phyloP scores from a whole-genome alignment of 208 protist species.

The Crithidia fasciculata region DNA sequence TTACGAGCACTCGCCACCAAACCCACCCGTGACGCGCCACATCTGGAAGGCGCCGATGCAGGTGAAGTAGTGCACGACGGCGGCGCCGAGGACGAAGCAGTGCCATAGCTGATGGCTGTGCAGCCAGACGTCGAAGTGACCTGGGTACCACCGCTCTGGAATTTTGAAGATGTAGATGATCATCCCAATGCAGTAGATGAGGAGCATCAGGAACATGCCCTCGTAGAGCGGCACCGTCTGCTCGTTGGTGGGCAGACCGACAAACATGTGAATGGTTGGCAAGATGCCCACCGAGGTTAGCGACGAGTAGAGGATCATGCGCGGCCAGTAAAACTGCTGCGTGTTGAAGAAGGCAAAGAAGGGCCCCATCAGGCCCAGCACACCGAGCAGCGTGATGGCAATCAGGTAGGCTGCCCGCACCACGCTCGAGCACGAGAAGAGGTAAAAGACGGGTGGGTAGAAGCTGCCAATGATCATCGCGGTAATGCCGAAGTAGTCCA shows the following conservation, averaged over 20 bases:
- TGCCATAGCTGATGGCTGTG: conserved; percentile 88
- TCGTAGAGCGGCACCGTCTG: conserved; percentile 48
- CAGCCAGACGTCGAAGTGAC: conserved; percentile 73
- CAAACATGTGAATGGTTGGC: conserved; percentile 69
- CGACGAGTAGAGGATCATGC: conserved; percentile 77
- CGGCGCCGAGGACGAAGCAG: conserved; percentile 71
- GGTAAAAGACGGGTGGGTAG: conserved; percentile 82
- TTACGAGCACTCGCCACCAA: conserved; percentile 31
- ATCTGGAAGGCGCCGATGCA: conserved; percentile 68
- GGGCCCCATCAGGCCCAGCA: conserved; percentile 75
- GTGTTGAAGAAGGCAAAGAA: conserved; percentile 68
- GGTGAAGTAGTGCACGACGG: conserved; percentile 78
- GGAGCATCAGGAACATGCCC: conserved; percentile 70
- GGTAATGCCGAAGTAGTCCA: conserved; percentile 90
- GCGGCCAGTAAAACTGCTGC: conserved; percentile 45
- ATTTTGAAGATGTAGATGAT: conserved; percentile 83
- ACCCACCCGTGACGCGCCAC: conserved; percentile 39
- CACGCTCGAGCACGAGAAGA: conserved; percentile 68
- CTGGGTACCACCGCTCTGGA: conserved; percentile 77
- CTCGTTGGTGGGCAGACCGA: conserved; percentile 48
- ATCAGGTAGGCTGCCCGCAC: conserved; percentile 66
- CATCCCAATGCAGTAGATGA: conserved; percentile 72
- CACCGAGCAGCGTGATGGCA: conserved; percentile 70
- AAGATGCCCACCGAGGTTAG: conserved; percentile 73
- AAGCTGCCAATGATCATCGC: conserved; percentile 83